Base-by-base conservation (phyloP, 2,329 filamentous ascomycete genomes). In the Pseudogymnoascus sp. region DNA sequence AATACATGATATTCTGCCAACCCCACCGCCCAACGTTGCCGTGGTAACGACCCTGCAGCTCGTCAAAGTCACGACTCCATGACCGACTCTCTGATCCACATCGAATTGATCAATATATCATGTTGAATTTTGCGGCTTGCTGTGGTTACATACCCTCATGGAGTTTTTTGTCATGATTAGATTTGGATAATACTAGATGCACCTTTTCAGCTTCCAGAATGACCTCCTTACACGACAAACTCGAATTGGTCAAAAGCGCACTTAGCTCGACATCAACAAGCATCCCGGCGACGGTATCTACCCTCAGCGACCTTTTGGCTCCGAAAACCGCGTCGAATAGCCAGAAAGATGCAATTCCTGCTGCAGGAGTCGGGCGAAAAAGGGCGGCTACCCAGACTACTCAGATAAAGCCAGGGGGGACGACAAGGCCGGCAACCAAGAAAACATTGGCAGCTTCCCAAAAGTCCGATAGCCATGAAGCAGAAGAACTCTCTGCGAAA, bases 231-330 rank as follows among this genome's bases (percentile, higher is more conserved):
- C 71, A 75, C 67, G 67, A 72, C 64, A 76, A 77, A 67, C 76
- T 77, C 68, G 78, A 81, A 64, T 76, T 74, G 64, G 76, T 83
- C 71, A 81, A 79, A 70, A 72, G 71, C 67, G 77, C 80, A 61
- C 75, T 83, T 40, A 70, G 73, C 60, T 78, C 79, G 18, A 75
- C 76, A 67, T 72, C 78, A 62, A 80, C 79, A 68, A 83, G 81
- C 68, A 77, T 80, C 31, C 73, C 78, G 12, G 70, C 76, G 10
- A 83, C 79, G 1, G 75, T 77, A 4, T 71, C 74, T 57, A 70
- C 76, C 21, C 75, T 84, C 62, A 80, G 77, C 67, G 75, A 76
- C 11, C 70, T 84, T 14, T 73, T 84, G 11, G 68, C 75, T 14
- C 73, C 77, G 26, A 76, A 75, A 62, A 66, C 66, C 1, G 51